Evolutionary conservation across 345 rosid genomes (phyloP).

Genomic region (Aquilaria malaccensis): DNA sequence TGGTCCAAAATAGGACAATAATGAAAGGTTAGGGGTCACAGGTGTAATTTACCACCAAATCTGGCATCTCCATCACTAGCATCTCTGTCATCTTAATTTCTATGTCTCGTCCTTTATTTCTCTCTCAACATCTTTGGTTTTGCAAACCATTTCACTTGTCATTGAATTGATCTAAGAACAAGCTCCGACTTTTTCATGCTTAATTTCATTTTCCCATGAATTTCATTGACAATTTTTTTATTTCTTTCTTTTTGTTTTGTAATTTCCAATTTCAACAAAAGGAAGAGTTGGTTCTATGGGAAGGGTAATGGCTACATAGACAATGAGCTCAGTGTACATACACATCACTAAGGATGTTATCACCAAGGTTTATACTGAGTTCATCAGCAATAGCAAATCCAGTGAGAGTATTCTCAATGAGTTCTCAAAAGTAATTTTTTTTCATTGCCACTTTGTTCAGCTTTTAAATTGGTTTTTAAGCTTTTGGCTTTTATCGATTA

Average conservation of each 20-base stretch:
- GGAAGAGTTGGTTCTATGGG: constrained; percentile 11
- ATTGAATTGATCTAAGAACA: background rate
- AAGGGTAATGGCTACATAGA: constrained; percentile 41
- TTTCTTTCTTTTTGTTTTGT: too few relatives aligned
- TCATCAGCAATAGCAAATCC: constrained; percentile 65
- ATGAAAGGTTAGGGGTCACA: too few relatives aligned
- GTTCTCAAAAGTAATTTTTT: constrained; percentile 72
- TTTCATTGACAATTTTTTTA: background rate
- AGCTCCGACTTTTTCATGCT: background rate
- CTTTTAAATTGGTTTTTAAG: background rate
- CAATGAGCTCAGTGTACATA: constrained; percentile 70
- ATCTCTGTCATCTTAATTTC: constrained; percentile 45
- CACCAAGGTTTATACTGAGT: constrained; percentile 88
- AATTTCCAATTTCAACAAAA: background rate
- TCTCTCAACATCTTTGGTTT: background rate
- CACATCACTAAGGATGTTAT: constrained; percentile 87
- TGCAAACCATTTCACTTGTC: constrained; percentile 19
- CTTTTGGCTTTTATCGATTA: background rate
- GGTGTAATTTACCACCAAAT: too few relatives aligned
- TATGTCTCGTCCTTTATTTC: constrained; percentile 19
- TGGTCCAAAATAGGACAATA: too few relatives aligned
- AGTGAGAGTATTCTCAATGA: constrained; percentile 77
- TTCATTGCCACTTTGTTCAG: background rate
- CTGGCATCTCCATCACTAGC: constrained; percentile 66
- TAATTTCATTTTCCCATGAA: background rate